These are phyloP conservation scores for Xanthoconium separans DNA, from an alignment of 1,284 basidiomycete genomes.

Conservation along the genomic window DNA sequence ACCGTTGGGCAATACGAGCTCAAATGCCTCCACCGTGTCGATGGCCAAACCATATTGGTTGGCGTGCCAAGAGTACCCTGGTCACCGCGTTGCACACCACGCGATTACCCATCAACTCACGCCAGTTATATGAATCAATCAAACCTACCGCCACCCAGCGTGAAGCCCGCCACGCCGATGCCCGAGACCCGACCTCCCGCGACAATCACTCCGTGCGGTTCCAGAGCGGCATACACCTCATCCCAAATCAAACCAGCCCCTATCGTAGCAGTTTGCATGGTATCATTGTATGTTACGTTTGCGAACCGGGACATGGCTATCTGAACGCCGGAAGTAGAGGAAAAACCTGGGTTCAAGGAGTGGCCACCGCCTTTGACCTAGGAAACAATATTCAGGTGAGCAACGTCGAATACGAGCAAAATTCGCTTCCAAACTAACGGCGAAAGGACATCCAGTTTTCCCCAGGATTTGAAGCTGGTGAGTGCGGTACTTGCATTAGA, in stretches of 20 bases:
- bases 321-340: conserved; percentile 36
- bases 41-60: conserved; percentile 52
- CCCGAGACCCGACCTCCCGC: conserved; percentile 47
- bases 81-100: conserved; percentile 7
- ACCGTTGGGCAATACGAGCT: conserved; percentile 53
- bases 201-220: conserved; percentile 43
- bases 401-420: background rate
- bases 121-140: background rate
- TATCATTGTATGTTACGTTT: conserved; percentile 18
- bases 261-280: conserved; percentile 42
- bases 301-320: conserved; percentile 26
- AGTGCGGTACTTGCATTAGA: background rate
- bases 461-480: conserved; percentile 47
- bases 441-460: conserved; percentile 37
- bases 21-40: conserved; percentile 48
- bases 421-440: conserved; percentile 25
- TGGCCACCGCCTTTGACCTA: conserved; percentile 58
- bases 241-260: conserved; percentile 39
- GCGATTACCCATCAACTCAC: conserved; percentile 1
- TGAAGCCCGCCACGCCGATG: conserved; percentile 46
- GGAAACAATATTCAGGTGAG: conserved; percentile 3
- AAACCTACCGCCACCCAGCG: conserved; percentile 26
- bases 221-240: conserved; percentile 42
- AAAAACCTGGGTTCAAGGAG: conserved; percentile 24
- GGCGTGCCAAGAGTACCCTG: conserved; percentile 55